Conservation (phyloP, 805 yeast genomes). For the Yamadazyma tumulicola region DNA sequence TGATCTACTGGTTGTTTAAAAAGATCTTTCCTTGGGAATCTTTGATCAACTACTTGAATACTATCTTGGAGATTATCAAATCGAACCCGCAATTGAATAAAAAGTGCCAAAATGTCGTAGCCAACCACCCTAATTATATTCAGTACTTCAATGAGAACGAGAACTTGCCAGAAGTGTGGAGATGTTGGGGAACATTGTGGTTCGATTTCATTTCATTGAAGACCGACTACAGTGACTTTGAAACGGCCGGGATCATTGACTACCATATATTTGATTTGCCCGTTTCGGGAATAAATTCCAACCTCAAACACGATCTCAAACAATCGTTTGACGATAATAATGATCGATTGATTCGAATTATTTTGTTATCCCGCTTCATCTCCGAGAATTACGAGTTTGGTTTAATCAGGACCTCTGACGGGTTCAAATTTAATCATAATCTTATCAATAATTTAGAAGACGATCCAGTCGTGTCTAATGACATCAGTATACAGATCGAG, state of each 20-base stretch:
- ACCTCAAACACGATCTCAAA: conserved; percentile 13
- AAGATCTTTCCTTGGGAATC: conserved; percentile 68
- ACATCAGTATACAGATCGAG: conserved; percentile 10
- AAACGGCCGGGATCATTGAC: conserved; percentile 55
- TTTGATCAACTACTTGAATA: conserved; percentile 60
- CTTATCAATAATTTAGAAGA: conserved; percentile 22
- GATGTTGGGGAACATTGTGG: conserved; percentile 84
- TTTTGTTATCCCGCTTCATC: conserved; percentile 47
- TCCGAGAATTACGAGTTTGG: conserved; percentile 56
- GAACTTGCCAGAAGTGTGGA: conserved; percentile 73
- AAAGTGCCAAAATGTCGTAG: conserved; percentile 18
- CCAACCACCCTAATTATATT: conserved; percentile 37
- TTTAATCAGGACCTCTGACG: conserved; percentile 42
- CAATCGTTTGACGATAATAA: conserved; percentile 26
- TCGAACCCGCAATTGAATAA: conserved; percentile 22
- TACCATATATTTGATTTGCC: conserved; percentile 60
- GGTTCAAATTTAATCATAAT: conserved; percentile 40
- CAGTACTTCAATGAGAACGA: conserved; percentile 56
- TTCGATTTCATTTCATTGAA: conserved; percentile 58
- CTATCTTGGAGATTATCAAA: conserved; percentile 39
- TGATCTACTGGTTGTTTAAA: conserved; percentile 50
- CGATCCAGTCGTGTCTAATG: conserved; percentile 7
- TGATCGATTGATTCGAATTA: conserved; percentile 48
- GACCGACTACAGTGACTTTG: conserved; percentile 46
- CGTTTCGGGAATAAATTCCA: conserved; percentile 47